Evolutionary conservation across 176 grass and related monocot species (phyloP), one percentile per base, ranked within the genome.

Genomic region (Carex cristatella): DNA sequence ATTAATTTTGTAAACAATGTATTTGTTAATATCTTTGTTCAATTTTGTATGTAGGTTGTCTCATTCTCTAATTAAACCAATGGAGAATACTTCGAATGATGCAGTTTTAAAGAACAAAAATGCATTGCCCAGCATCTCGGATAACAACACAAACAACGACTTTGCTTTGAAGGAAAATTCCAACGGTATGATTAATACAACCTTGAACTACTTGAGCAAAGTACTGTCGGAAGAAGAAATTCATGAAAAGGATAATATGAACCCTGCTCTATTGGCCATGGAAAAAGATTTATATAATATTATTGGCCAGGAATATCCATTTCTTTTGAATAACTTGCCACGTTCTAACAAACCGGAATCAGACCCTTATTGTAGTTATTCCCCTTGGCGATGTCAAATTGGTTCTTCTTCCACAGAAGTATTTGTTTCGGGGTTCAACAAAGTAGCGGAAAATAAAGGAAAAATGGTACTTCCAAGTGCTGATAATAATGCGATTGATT

Each of bases 191-290:
- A 23, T 23, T 23, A 23, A 23, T 23, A 23, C 23, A 23, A 23
- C 23, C 23, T 23, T 23, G 23, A 23, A 23, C 23, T 23, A 23
- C 23, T 23, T 23, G 23, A 23, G 48, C 76, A 48, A 73, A 33
- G 86, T 89, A 56, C 61, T 89, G 42, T 32, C 86, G 65, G 87
- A 89, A 63, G 87, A 89, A 73, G 87, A 89, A 61, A 85, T 75
- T 37, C 53, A 82, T 57, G 87, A 86, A 80, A 89, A 86, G 54
- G 54, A 81, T 65, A 73, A 51, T 63, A 63, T 51, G 35, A 23
- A 82, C 35, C 65, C 81, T 9, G 81, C 60, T 49, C 53, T 88
- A 60, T 73, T 63, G 55, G 59, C 82, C 14, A 69, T 84, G 3
- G 87, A 85, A 73, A 88, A 88, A 42, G 82, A 83, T 11, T 88